These are phyloP conservation scores for Xylariomycetidae sp. DNA, from an alignment of 2,329 filamentous ascomycete genomes.

Conservation along the genomic window DNA sequence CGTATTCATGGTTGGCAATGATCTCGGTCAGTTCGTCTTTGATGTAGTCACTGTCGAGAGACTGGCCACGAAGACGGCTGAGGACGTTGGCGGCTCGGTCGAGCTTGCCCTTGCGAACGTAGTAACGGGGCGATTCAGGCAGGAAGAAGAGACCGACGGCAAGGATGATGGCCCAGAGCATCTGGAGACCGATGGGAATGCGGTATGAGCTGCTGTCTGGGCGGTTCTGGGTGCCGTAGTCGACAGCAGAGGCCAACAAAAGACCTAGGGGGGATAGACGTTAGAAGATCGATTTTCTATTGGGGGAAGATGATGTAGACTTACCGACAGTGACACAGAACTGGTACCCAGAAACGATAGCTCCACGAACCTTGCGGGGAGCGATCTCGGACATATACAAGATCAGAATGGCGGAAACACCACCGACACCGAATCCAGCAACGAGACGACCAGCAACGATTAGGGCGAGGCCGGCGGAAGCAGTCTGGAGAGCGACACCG, in stretches of 20 bases:
- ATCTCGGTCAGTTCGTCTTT: conserved; percentile 77
- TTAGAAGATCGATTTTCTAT: neutral
- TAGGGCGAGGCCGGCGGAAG: conserved; percentile 48
- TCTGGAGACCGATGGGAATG: conserved; percentile 75
- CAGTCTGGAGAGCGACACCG: conserved; percentile 63
- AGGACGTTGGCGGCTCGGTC: conserved; percentile 59
- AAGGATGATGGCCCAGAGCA: conserved; percentile 73
- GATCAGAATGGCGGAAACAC: conserved; percentile 74
- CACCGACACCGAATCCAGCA: conserved; percentile 73
- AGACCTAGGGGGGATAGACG: conserved; percentile 36
- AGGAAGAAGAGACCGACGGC: conserved; percentile 66
- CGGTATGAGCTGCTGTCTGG: conserved; percentile 64
- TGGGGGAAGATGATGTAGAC: neutral
- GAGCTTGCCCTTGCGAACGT: conserved; percentile 69
- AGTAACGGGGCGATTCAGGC: conserved; percentile 82
- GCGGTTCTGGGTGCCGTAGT: conserved; percentile 62
- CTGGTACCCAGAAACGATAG: conserved; percentile 76
- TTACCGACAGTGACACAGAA: conserved; percentile 73
- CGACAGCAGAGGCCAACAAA: conserved; percentile 66
- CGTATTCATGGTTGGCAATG: conserved; percentile 83
- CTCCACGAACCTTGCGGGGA: conserved; percentile 69
- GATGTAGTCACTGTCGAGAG: conserved; percentile 66
- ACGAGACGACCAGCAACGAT: conserved; percentile 70
- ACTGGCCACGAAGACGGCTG: conserved; percentile 66
- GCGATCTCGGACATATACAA: conserved; percentile 83